These are phyloP conservation scores for Talaromyces nanjingensis DNA, from an alignment of 495 filamentous ascomycete genomes.

Conservation along the genomic window DNA sequence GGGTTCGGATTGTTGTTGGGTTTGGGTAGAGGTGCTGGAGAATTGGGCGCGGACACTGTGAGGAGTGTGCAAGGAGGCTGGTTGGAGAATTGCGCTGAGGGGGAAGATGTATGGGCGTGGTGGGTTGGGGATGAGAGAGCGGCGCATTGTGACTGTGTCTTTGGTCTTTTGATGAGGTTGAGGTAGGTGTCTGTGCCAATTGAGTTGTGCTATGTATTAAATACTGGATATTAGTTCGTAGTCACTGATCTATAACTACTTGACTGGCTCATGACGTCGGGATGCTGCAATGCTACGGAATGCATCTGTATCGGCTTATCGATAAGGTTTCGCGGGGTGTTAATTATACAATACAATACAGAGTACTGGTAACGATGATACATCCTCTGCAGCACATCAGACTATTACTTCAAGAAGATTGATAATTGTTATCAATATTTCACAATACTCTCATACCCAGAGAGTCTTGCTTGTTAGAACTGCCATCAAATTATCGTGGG, in stretches of 20 bases:
- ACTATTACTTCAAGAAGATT: not conserved
- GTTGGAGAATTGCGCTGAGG: slow-evolving; percentile 15
- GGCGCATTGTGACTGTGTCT: slow-evolving; percentile 3
- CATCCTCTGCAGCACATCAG: not conserved
- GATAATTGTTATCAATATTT: not conserved
- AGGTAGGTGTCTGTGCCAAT: too few species aligned
- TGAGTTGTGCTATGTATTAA: too few species aligned
- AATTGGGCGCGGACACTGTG: slow-evolving; percentile 13
- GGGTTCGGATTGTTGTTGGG: not conserved
- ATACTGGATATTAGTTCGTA: too few species aligned
- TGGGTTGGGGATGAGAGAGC: slow-evolving; percentile 10
- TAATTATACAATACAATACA: not conserved
- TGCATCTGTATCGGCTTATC: not conserved
- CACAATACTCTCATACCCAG: not conserved
- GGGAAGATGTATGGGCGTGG: slow-evolving; percentile 12
- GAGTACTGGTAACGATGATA: not conserved
- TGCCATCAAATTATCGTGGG: not conserved
- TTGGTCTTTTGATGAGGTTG: too few species aligned
- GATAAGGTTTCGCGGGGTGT: not conserved
- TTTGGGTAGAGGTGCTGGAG: not conserved
- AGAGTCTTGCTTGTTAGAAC: not conserved
- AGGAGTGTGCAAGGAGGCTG: slow-evolving; percentile 6
- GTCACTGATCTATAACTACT: too few species aligned
- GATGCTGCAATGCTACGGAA: slow-evolving; percentile 23
- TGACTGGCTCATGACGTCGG: slow-evolving; percentile 22